Base-by-base conservation (phyloP, 2,329 filamentous ascomycete genomes). In the Fusarium duplospermum region DNA sequence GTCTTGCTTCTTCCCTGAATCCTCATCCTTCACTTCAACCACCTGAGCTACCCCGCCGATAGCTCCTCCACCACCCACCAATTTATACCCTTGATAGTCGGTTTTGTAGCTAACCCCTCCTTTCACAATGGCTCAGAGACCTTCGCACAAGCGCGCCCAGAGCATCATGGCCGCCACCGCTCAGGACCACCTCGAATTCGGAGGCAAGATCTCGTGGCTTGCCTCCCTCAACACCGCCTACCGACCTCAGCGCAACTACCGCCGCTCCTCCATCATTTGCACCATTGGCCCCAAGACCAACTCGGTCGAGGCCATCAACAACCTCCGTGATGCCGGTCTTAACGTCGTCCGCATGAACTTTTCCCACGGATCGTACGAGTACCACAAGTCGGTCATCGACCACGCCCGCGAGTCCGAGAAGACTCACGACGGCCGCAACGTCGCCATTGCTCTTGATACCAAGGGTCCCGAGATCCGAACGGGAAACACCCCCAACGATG, bases 321-420 rank as follows among this genome's bases (percentile, higher is more conserved):
- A 92, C 84, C 93, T 99, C 80, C 94, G 96, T 84, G 90, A 89
- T 82, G 93, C 93, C 76, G 96, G 96, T 86, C 92, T 98, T 81
- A 98, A 98, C 87, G 95, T 99, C 78, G 96, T 98, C 79, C 96
- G 96, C 87, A 99, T 99, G 96, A 99, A 99, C 93, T 98, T 98
- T 85, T 98, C 84, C 93, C 95, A 85, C 75, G 84, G 84, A 70
- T 83, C 82, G 77, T 96, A 98, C 86, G 95, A 95, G 87, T 99
- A 98, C 88, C 95, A 97, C 88, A 94, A 98, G 89, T 96, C 94
- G 73, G 96, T 99, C 83, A 98, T 99, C 82, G 94, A 99, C 89
- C 92, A 99, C 87, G 91, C 96, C 78, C 94, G 95, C 82, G 90
- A 93, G 82, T 96, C 96, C 76, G 95, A 97, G 87, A 90, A 89